A percentile compares a stretch with the other conserved stretches of the same genome.
These are phyloP conservation scores for Boletellus emodensis DNA, from an alignment of 768 basidiomycete species.

Conservation along the genomic window DNA sequence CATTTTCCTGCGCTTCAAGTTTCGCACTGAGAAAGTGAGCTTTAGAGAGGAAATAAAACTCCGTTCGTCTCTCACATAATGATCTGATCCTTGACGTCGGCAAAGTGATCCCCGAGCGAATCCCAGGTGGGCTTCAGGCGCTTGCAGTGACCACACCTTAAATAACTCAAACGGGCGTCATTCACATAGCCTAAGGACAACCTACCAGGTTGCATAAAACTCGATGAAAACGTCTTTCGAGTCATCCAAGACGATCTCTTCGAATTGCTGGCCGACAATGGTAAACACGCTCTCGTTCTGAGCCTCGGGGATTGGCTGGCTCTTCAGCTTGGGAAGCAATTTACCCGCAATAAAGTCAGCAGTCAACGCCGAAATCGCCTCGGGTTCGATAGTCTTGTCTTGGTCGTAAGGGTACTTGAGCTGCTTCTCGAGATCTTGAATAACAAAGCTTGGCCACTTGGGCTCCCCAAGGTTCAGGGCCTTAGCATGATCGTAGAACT, in stretches of 20 bases:
- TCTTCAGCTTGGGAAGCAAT: conserved; percentile 83
- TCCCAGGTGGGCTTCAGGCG: conserved; percentile 96
- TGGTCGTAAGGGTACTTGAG: conserved; percentile 89
- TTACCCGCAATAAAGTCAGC: conserved; percentile 65
- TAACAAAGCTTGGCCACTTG: conserved; percentile 91
- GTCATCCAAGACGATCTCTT: conserved; percentile 80
- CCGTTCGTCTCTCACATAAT: conserved; percentile 56
- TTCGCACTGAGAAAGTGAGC: conserved; percentile 61
- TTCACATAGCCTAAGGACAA: conserved; percentile 10
- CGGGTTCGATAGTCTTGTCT: conserved; percentile 53
- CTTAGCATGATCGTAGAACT: conserved; percentile 94
- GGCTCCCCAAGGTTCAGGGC: conserved; percentile 82
- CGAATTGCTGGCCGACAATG: conserved; percentile 87
- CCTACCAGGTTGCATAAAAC: conserved; percentile 95
- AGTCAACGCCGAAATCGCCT: conserved; percentile 57
- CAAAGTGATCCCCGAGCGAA: conserved; percentile 80
- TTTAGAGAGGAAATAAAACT: neutral
- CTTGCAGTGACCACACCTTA: conserved; percentile 93
- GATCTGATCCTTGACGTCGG: conserved; percentile 65
- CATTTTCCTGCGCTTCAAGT: conserved; percentile 95
- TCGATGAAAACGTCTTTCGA: conserved; percentile 94
- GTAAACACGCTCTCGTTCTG: conserved; percentile 82
- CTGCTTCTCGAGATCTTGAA: conserved; percentile 81
- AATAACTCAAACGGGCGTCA: neutral
- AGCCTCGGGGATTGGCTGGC: conserved; percentile 74